These are phyloP conservation scores for Monilinia fructigena DNA, from an alignment of 2,329 filamentous ascomycete genomes.

Conservation along the genomic window DNA sequence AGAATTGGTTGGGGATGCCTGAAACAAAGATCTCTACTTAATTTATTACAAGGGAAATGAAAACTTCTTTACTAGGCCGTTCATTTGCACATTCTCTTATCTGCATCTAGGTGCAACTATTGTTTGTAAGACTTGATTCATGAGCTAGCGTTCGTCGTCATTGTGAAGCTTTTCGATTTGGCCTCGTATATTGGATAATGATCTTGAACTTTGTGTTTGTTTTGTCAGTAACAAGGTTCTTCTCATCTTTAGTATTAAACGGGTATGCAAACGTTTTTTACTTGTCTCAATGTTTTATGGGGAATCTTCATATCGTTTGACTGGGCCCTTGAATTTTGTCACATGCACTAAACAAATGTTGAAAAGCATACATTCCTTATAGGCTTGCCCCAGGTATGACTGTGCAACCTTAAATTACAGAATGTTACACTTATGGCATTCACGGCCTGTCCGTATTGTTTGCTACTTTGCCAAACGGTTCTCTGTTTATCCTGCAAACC, in stretches of 20 bases:
- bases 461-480: not conserved
- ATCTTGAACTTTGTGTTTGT: not conserved
- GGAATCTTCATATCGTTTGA: not conserved
- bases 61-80: not conserved
- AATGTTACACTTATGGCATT: not conserved
- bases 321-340: not conserved
- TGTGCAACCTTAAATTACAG: not conserved
- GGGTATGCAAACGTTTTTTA: not conserved
- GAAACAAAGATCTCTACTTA: conserved; percentile 1
- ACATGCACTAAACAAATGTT: not conserved
- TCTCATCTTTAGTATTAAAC: not conserved
- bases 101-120: not conserved
- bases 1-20: not conserved
- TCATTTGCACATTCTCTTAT: not conserved
- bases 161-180: not conserved
- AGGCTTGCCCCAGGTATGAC: not conserved
- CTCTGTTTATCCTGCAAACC: not conserved
- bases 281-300: not conserved
- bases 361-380: not conserved
- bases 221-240: not conserved
- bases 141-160: not conserved
- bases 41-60: not conserved
- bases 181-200: not conserved
- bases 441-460: not conserved
- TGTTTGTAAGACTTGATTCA: not conserved